Evolutionary conservation across 129 eudicot species (phyloP).

Genomic region (Logfia minima): DNA sequence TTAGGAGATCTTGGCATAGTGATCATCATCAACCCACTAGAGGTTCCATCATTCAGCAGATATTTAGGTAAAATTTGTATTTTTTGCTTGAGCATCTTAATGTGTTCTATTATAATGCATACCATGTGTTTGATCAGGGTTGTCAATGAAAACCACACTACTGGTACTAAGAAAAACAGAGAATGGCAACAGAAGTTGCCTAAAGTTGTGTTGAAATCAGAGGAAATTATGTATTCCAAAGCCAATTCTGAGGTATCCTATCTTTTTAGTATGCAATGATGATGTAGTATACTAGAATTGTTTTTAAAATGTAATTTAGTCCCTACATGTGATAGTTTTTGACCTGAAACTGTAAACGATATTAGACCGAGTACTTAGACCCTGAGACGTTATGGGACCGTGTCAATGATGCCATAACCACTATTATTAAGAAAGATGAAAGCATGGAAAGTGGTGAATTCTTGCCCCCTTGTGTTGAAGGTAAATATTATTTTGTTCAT

Average conservation of each 20-base stretch:
- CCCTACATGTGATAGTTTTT: background rate
- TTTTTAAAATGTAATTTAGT: background rate
- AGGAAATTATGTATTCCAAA: constrained; percentile 94
- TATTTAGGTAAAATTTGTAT: constrained; percentile 50
- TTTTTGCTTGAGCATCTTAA: background rate
- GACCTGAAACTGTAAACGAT: background rate
- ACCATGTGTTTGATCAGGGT: constrained; percentile 66
- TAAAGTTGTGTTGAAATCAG: constrained; percentile 75
- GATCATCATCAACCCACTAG: constrained; percentile 81
- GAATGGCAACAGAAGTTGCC: constrained; percentile 97
- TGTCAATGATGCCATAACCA: constrained; percentile 74
- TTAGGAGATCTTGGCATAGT: constrained; percentile 89
- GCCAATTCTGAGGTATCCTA: constrained; percentile 84
- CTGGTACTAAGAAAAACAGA: constrained; percentile 61
- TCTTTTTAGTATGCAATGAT: constrained; percentile 7
- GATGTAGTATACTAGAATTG: background rate
- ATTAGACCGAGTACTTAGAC: constrained; percentile 73
- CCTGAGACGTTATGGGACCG: constrained; percentile 81
- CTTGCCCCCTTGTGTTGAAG: constrained; percentile 95
- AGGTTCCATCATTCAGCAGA: constrained; percentile 77
- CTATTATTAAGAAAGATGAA: constrained; percentile 83
- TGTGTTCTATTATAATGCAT: constrained; percentile 24
- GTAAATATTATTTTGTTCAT: constrained; percentile 33
- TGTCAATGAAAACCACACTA: constrained; percentile 60
- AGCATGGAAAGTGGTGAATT: constrained; percentile 72